phyloP scores from a whole-genome alignment of 2,329 filamentous ascomycete species.

The Neonectria magnoliae region DNA sequence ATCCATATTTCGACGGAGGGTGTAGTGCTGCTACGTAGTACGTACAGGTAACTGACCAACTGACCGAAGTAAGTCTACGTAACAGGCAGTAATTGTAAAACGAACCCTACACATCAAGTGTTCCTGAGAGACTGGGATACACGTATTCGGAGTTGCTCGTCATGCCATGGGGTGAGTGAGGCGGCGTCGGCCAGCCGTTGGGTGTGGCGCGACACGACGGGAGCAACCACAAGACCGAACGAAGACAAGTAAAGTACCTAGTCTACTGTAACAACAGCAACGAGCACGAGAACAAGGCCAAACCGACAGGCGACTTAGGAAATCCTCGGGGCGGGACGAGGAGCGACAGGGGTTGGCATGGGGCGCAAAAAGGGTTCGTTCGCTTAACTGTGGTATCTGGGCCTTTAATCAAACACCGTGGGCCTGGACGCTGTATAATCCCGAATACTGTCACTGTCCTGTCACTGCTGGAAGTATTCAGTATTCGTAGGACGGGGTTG shows the following conservation, averaged over 20 bases:
- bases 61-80: background rate
- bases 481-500: no score
- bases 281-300: background rate
- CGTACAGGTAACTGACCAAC: background rate
- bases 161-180: constrained; percentile 13
- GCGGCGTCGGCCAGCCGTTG: constrained; percentile 11
- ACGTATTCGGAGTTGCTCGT: constrained; percentile 6
- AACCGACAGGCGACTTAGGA: background rate
- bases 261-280: background rate
- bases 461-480: background rate
- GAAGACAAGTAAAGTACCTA: background rate
- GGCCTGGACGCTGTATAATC: background rate
- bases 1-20: background rate
- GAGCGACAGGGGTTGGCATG: constrained; percentile 8
- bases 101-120: background rate
- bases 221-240: background rate
- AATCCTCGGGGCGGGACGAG: constrained; percentile 11
- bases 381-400: constrained; percentile 13
- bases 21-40: no score
- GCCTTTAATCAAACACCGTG: constrained; percentile 21
- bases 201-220: constrained; percentile 21
- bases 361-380: constrained; percentile 19
- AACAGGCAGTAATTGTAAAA: background rate
- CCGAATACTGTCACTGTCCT: background rate
- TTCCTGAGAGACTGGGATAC: background rate